A percentile compares a stretch with the other conserved stretches of the same genome.
phyloP scores from a whole-genome alignment of 2,329 filamentous ascomycete species.

The Bertia moriformis region DNA sequence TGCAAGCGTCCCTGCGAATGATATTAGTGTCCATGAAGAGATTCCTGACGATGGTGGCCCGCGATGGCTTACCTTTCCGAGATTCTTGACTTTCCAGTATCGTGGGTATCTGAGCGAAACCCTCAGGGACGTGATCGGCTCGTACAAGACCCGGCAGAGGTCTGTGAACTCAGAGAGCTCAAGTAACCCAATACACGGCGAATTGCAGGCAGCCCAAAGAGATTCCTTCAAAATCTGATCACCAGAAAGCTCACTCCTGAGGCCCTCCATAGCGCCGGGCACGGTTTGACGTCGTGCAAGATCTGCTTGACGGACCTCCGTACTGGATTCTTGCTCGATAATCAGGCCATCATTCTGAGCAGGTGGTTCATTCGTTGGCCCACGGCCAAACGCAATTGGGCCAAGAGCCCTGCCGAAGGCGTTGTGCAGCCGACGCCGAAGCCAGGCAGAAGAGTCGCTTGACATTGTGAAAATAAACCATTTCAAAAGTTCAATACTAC shows the following conservation, averaged over 20 bases:
- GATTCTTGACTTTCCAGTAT: slow-evolving; percentile 36
- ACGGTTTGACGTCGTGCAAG: slow-evolving; percentile 37
- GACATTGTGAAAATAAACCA: slow-evolving; percentile 41
- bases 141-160: slow-evolving; percentile 39
- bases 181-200: slow-evolving; percentile 28
- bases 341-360: slow-evolving; percentile 27
- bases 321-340: slow-evolving; percentile 37
- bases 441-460: slow-evolving; percentile 39
- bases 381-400: slow-evolving; percentile 37
- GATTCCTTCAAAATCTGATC: slow-evolving; percentile 32
- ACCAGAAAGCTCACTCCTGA: slow-evolving; percentile 33
- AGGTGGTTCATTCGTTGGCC: slow-evolving; percentile 12
- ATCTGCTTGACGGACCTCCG: slow-evolving; percentile 33
- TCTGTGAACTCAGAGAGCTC: slow-evolving; percentile 42
- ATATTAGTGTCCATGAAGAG: slow-evolving; percentile 2
- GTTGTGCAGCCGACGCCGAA: slow-evolving; percentile 33
- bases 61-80: slow-evolving; percentile 27
- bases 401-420: slow-evolving; percentile 39
- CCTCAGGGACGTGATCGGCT: slow-evolving; percentile 28
- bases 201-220: slow-evolving; percentile 39
- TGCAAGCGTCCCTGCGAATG: slow-evolving; percentile 22
- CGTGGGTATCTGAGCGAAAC: slow-evolving; percentile 36
- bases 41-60: slow-evolving; percentile 3
- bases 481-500: slow-evolving; percentile 30
- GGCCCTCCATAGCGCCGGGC: slow-evolving; percentile 38